A percentile compares a stretch with the other conserved stretches of the same genome.
Evolutionary conservation across 1,284 basidiomycete species (phyloP).

Genomic region (Leucoagaricus sp.): DNA sequence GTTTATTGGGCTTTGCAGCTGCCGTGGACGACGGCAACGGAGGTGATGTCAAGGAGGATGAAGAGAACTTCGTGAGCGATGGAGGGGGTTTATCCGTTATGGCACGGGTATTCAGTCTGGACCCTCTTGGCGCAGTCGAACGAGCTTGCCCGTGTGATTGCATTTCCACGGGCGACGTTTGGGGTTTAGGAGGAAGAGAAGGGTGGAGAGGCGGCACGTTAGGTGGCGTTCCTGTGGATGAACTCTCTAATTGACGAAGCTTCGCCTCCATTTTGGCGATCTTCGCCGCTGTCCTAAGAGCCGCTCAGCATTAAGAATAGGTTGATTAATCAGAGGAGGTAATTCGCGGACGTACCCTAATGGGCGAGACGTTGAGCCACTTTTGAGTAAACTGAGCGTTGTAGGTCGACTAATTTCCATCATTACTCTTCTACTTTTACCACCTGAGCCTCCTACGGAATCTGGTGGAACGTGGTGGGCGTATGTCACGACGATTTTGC

Average conservation of each 20-base stretch:
- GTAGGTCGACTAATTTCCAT: constrained; percentile 76
- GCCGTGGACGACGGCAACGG: not conserved
- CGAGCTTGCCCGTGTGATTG: no score
- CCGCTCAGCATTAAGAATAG: not conserved
- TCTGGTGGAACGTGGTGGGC: constrained; percentile 79
- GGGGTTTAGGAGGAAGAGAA: constrained; percentile 36
- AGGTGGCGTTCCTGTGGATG: constrained; percentile 10
- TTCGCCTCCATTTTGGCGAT: constrained; percentile 97
- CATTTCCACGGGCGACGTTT: not conserved
- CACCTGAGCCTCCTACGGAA: constrained; percentile 16
- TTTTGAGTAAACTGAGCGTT: constrained; percentile 86
- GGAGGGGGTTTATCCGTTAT: not conserved
- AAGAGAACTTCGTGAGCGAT: constrained; percentile 4
- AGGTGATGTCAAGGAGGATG: not conserved
- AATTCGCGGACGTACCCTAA: constrained; percentile 50
- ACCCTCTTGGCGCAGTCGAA: no score
- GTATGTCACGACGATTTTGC: constrained; percentile 86
- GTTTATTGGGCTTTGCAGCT: constrained; percentile 10
- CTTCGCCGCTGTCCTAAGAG: constrained; percentile 66
- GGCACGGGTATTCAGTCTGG: not conserved
- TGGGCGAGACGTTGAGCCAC: constrained; percentile 50
- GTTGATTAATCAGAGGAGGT: not conserved
- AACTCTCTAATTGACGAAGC: constrained; percentile 72
- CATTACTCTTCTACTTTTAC: constrained; percentile 43
- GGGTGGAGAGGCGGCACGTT: constrained; percentile 36